Conservation (phyloP, 1,139 yeast genomes). For the Yamadazyma sp. region DNA sequence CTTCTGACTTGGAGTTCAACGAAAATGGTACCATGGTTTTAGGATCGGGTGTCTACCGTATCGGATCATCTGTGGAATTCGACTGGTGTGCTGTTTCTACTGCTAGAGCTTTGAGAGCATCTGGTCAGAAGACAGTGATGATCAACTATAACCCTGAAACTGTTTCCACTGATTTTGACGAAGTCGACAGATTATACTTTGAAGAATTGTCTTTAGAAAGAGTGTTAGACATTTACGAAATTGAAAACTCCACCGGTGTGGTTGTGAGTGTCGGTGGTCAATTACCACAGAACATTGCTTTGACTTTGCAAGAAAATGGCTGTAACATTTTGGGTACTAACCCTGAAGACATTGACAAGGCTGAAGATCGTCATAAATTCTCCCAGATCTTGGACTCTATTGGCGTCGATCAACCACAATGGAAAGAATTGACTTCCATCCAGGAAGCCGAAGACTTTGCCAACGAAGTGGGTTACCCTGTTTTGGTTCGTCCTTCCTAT, state of each 20-base stretch:
- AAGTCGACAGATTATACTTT: constrained; percentile 93
- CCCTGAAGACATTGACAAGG: constrained; percentile 93
- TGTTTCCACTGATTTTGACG: constrained; percentile 97
- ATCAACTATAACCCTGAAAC: constrained; percentile 98
- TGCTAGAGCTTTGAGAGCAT: constrained; percentile 87
- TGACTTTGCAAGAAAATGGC: constrained; percentile 75
- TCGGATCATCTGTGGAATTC: constrained; percentile 97
- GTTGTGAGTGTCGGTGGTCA: constrained; percentile 98
- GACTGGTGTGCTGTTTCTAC: constrained; percentile 99
- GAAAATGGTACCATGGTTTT: constrained; percentile 92
- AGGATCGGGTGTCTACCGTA: constrained; percentile 98
- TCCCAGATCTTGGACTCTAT: constrained; percentile 90
- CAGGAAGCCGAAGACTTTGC: constrained; percentile 88
- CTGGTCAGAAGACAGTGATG: constrained; percentile 91
- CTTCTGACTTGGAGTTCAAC: constrained; percentile 79
- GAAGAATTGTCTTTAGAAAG: constrained; percentile 95
- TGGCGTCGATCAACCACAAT: constrained; percentile 92
- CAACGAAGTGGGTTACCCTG: constrained; percentile 87
- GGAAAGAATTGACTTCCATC: constrained; percentile 92
- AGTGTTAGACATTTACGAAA: constrained; percentile 94
- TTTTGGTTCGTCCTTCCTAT: constrained; percentile 94
- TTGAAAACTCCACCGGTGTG: constrained; percentile 86
- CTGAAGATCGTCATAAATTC: constrained; percentile 98
- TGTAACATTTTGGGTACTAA: constrained; percentile 91
- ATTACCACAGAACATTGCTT: constrained; percentile 94